Conservation (phyloP, 331 rosid species). For the Pyrus hybrid region DNA sequence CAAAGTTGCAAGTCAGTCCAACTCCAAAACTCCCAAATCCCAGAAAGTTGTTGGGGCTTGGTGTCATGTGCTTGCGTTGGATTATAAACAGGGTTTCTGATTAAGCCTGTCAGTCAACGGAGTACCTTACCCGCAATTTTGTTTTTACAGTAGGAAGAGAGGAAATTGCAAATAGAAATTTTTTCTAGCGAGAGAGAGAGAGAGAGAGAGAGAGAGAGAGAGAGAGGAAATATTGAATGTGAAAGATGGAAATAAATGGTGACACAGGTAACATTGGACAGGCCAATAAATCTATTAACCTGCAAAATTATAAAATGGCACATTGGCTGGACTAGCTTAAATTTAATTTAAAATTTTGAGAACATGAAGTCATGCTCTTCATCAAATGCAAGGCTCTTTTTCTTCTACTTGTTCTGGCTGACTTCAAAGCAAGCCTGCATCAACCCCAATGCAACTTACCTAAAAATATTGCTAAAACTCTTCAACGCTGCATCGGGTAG, state of each 20-base stretch:
- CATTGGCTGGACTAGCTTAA: not conserved
- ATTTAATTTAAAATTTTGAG: not conserved
- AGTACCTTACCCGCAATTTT: no score
- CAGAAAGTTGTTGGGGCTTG: not conserved
- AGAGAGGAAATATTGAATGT: not conserved
- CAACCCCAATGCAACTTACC: conserved; percentile 45
- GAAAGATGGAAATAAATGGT: conserved; percentile 22
- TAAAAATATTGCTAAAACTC: not conserved
- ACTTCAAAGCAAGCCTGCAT: conserved; percentile 38
- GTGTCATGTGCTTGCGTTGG: not conserved
- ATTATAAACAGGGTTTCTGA: no score
- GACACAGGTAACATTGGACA: conserved; percentile 20
- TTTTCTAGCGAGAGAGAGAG: not conserved
- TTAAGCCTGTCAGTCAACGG: no score
- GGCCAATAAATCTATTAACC: conserved; percentile 6
- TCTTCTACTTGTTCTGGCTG: conserved; percentile 19
- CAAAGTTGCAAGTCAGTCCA: not conserved
- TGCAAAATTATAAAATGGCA: conserved; percentile 22
- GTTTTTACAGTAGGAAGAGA: no score
- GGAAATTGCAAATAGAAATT: conserved; percentile 18
- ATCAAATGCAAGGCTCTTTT: conserved; percentile 20
- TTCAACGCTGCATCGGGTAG: not conserved
- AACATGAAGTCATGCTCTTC: not conserved
- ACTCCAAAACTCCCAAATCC: not conserved
- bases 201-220: conserved; percentile 1